Conservation (phyloP, 1,284 basidiomycete species). For the Irpex sp. region DNA sequence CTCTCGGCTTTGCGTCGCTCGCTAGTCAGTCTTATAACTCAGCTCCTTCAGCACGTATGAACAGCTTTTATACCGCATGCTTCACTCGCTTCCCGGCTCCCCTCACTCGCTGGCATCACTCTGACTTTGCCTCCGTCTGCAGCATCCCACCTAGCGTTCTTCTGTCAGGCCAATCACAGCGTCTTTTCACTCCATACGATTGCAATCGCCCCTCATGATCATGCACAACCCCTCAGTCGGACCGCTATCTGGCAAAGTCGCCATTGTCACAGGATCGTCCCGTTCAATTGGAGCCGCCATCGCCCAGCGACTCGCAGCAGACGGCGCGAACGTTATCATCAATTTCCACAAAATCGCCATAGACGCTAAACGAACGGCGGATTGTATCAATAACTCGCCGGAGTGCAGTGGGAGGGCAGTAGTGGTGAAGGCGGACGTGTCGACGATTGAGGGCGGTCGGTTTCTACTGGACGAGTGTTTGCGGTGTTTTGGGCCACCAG, state of each 20-base stretch:
- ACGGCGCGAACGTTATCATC: conserved; percentile 54
- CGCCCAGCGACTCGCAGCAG: conserved; percentile 43
- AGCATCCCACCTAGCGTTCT: neutral
- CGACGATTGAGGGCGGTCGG: conserved; percentile 37
- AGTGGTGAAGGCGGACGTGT: conserved; percentile 47
- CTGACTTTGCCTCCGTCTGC: neutral
- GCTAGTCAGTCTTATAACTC: neutral
- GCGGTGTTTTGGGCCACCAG: conserved; percentile 42
- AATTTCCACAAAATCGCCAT: conserved; percentile 39
- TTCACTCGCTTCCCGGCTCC: neutral
- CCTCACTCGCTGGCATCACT: neutral
- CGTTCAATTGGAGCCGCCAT: conserved; percentile 54
- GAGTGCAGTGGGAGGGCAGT: conserved; percentile 42
- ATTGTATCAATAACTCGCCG: conserved; percentile 30
- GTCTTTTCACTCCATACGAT: neutral
- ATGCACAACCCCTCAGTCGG: neutral
- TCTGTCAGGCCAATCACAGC: no score
- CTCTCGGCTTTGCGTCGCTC: neutral
- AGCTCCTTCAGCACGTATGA: neutral
- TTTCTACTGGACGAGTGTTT: conserved; percentile 41
- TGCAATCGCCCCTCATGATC: neutral
- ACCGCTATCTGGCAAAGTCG: conserved; percentile 37
- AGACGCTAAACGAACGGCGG: conserved; percentile 41
- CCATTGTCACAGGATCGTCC: conserved; percentile 55
- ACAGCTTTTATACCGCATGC: neutral